Conservation (phyloP, 1,284 basidiomycete genomes). For the Peniophora sp. region DNA sequence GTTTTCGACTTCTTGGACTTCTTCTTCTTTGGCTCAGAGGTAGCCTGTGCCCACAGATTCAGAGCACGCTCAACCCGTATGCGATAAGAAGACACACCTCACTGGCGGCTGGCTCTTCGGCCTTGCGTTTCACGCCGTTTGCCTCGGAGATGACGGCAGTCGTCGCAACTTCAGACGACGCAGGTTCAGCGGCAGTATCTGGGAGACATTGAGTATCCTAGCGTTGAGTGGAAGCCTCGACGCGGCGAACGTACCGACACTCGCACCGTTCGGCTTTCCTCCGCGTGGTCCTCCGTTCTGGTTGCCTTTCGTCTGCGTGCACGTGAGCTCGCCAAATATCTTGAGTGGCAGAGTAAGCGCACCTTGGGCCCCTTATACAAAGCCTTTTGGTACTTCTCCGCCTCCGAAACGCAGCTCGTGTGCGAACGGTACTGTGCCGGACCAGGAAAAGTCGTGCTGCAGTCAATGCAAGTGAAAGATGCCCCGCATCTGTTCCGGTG, state of each 20-base stretch:
- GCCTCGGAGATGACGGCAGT: not conserved
- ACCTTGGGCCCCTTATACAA: slow-evolving; percentile 76
- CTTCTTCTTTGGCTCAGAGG: not conserved
- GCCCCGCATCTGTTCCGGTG: slow-evolving; percentile 54
- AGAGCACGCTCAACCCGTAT: too few relatives aligned
- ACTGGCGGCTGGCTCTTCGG: not conserved
- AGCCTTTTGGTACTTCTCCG: slow-evolving; percentile 85
- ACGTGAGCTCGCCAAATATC: not conserved
- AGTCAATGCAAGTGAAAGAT: slow-evolving; percentile 84
- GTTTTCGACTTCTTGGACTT: not conserved
- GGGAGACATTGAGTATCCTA: not conserved
- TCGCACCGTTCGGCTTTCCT: not conserved
- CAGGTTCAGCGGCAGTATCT: not conserved
- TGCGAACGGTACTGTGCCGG: slow-evolving; percentile 76
- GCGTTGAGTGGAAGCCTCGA: not conserved
- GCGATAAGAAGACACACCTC: slow-evolving; percentile 14
- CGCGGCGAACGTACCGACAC: not conserved
- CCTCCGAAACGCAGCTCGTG: slow-evolving; percentile 81
- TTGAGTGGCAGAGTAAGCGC: not conserved
- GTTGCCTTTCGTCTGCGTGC: not conserved
- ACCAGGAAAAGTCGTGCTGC: slow-evolving; percentile 70
- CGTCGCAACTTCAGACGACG: not conserved
- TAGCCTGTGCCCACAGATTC: slow-evolving; percentile 8
- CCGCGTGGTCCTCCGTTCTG: not conserved
- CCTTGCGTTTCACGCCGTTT: not conserved